Base-by-base conservation (phyloP, 2,329 filamentous ascomycete species). In the Colletotrichum salicis region DNA sequence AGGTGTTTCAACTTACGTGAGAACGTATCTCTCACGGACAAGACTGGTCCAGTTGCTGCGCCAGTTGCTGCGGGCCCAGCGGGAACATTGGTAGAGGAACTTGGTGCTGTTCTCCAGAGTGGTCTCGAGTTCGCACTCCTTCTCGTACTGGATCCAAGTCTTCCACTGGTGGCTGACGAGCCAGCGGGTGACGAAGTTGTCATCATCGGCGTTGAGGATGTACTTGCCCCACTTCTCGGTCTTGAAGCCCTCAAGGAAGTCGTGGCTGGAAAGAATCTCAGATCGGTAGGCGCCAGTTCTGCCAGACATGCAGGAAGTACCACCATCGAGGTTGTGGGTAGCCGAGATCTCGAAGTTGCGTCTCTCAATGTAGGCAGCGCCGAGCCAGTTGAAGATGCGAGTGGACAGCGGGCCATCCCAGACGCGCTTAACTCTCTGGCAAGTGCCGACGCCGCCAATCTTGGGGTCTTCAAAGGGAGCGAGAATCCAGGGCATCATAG, bases 41-140 rank as follows among this genome's bases (percentile, higher is more conserved):
- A 98, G 87, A 82, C 94, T 98, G 64, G 94, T 98, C 82, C 94
- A 92, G 82, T 98, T 98, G 86, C 95, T 97, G 79, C 96, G 89
- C 96, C 96, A 98, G 83, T 98, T 98, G 86, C 95, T 98, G 78
- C 96, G 91, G 55, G 96, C 95, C 96, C 96, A 98, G 59, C 96
- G 90, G 58, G 96, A 90, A 83, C 96, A 98, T 83, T 98, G 96
- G 80, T 94, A 96, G 74, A 98, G 86, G 79, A 97, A 98, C 79
- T 95, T 97, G 68, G 88, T 86, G 79, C 95, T 93, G 80, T 96
- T 93, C 82, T 98, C 96, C 52, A 98, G 87, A 3, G 95, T 98
- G 31, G 96, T 98, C 84, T 96, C 92, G 72, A 98, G 92, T 82
- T 97, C 94, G 77, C 94, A 97, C 79, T 97, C 94, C 59, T 89